Conservation (phyloP, 257 asterid species). For the Capsicum chinense region DNA sequence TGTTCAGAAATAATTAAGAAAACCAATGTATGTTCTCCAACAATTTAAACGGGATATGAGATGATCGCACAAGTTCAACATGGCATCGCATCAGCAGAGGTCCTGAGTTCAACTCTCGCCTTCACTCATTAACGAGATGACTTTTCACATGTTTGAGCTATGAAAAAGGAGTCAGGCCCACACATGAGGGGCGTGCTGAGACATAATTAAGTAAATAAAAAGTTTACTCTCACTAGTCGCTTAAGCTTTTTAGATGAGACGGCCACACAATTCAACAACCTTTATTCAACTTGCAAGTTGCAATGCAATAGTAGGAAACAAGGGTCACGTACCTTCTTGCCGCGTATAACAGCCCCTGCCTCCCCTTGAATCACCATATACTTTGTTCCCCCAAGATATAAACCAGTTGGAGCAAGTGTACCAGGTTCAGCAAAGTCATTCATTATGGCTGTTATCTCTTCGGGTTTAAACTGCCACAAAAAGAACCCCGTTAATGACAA, state of each 20-base stretch:
- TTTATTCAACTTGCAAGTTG: neutral
- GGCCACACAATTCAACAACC: constrained; percentile 20
- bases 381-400: constrained; percentile 46
- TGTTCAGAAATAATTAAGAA: neutral
- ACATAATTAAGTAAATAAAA: neutral
- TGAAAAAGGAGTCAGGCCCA: neutral
- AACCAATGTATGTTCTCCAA: neutral
- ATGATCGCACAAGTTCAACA: too few relatives aligned
- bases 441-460: constrained; percentile 50
- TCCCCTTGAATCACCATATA: constrained; percentile 47
- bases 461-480: constrained; percentile 46
- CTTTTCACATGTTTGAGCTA: neutral
- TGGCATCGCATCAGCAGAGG: neutral
- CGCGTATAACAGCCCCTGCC: constrained; percentile 32
- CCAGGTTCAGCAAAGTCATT: constrained; percentile 56
- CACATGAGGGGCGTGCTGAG: neutral
- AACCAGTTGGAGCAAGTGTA: constrained; percentile 54
- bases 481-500: neutral
- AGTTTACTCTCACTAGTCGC: neutral
- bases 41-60: neutral
- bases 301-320: neutral
- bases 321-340: constrained; percentile 35
- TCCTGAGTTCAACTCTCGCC: neutral
- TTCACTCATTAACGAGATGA: neutral
- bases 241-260: neutral